Conservation (phyloP, 768 basidiomycete species). For the Omphalotus guepiniiformis region DNA sequence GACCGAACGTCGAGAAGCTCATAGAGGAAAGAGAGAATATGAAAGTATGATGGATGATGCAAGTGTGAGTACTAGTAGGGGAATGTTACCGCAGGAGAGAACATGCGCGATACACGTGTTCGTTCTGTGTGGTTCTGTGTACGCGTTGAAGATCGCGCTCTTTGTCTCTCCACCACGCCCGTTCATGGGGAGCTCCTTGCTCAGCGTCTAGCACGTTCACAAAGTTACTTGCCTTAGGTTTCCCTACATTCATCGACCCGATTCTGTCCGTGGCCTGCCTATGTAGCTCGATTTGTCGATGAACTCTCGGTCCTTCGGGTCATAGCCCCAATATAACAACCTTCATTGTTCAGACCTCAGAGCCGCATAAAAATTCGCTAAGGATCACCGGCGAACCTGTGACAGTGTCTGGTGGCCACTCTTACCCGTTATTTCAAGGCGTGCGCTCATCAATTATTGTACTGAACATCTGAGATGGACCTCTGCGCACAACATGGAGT, state of each 20-base stretch:
- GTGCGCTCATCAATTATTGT: too few relatives aligned
- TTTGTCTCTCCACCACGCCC: neutral
- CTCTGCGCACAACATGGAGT: neutral
- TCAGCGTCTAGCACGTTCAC: neutral
- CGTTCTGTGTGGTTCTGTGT: constrained; percentile 6
- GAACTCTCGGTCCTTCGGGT: neutral
- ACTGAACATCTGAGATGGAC: neutral
- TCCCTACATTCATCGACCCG: neutral
- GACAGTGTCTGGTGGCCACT: too few relatives aligned
- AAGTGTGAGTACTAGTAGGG: constrained; percentile 4
- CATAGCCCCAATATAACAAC: too few relatives aligned
- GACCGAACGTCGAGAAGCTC: too few relatives aligned
- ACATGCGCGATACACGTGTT: constrained; percentile 4
- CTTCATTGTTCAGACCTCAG: too few relatives aligned
- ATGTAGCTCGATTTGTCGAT: neutral
- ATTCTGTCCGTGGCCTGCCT: neutral
- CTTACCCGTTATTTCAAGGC: too few relatives aligned
- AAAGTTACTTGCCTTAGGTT: neutral
- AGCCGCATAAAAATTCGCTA: too few relatives aligned
- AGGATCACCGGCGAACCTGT: too few relatives aligned
- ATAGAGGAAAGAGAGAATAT: neutral
- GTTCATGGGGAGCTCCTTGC: neutral
- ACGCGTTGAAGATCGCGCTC: neutral
- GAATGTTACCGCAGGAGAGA: neutral
- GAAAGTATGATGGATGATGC: constrained; percentile 1